Evolutionary conservation across 2,329 filamentous ascomycete genomes (phyloP).

Genomic region (Cercospora janseana): DNA sequence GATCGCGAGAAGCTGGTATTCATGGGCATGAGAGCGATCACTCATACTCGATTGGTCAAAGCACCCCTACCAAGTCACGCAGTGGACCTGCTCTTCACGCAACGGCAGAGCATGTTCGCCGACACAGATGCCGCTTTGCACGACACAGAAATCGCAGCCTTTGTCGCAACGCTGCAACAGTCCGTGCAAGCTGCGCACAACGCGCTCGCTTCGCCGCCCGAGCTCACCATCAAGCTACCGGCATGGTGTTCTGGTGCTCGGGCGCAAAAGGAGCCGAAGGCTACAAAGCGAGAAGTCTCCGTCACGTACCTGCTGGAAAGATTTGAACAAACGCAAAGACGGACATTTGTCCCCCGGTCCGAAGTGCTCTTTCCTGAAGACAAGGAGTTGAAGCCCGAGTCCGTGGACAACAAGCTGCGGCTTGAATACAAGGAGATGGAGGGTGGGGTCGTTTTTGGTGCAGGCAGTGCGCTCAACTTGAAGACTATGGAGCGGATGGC

Average conservation of each 20-base stretch:
- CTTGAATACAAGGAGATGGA: conserved; percentile 24
- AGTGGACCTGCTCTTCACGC: conserved; percentile 28
- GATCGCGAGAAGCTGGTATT: conserved; percentile 10
- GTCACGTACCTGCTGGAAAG: conserved; percentile 32
- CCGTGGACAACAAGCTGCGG: conserved; percentile 2
- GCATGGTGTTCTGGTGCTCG: conserved; percentile 15
- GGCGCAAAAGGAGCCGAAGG: not conserved
- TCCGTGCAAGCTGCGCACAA: conserved; percentile 20
- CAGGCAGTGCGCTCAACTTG: conserved; percentile 15
- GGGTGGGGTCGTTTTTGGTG: conserved; percentile 23
- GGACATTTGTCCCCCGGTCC: not conserved
- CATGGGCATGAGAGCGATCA: conserved; percentile 18
- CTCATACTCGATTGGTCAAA: conserved; percentile 20
- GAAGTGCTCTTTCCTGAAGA: not conserved
- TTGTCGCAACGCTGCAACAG: conserved; percentile 22
- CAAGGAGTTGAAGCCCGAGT: not conserved
- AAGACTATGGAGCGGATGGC: not conserved
- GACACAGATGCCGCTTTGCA: conserved; percentile 1
- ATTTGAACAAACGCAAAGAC: conserved; percentile 28
- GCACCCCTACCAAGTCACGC: conserved; percentile 25
- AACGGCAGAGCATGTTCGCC: conserved; percentile 14
- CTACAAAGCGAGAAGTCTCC: conserved; percentile 9
- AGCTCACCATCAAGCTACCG: conserved; percentile 27
- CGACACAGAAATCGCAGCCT: conserved; percentile 22
- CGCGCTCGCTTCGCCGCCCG: conserved; percentile 21